Base-by-base conservation (phyloP, 1,139 yeast genomes). In the Pichia norvegensis region DNA sequence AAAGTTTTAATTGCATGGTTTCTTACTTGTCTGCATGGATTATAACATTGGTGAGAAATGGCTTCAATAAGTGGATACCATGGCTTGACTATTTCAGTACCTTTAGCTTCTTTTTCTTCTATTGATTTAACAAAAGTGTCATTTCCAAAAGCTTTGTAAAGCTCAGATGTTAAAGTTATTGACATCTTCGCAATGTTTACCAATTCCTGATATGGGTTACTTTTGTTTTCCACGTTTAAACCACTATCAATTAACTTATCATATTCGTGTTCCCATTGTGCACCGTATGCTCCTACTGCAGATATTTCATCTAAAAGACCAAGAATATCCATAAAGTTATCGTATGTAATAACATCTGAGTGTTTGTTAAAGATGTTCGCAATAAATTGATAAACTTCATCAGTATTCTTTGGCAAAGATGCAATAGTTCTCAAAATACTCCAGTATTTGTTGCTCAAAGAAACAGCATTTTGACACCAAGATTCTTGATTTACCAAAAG, bases 31-130 rank as follows among this genome's bases (percentile, higher is more conserved):
- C 86, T 72, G 60, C 95, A 85, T 10, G 95, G 95, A 57, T 87
- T 88, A 61, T 85, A 76, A 60, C 96, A 85, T 63, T 88, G 96
- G 56, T 84, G 90, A 0, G 94, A 87, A 48, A 88, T 70, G 0
- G 94, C 92, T 59, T 85, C 92, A 29, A 82, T 68, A 49, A 82
- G 65, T 1, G 90, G 81, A 53, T 80, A 77, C 48, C 76, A 67
- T 25, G 61, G 53, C 33, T 55, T 44, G 1, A 45, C 25, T 5
- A 39, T 35, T 29, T 49, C 47, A 31, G 41, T 13, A 45, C 49
- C 44, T 22, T 44, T 41, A 1, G 39, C 48, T 6, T 43, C 23
- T 4, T 49, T 44, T 2, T 44, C 44, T 13, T 66, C 55, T n/a
- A 67, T 69, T 19, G 67, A 49, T 6, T 46, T 41, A 22, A 42